phyloP scores from a whole-genome alignment of 2,329 filamentous ascomycete species.

The Hypoxylon sp. region DNA sequence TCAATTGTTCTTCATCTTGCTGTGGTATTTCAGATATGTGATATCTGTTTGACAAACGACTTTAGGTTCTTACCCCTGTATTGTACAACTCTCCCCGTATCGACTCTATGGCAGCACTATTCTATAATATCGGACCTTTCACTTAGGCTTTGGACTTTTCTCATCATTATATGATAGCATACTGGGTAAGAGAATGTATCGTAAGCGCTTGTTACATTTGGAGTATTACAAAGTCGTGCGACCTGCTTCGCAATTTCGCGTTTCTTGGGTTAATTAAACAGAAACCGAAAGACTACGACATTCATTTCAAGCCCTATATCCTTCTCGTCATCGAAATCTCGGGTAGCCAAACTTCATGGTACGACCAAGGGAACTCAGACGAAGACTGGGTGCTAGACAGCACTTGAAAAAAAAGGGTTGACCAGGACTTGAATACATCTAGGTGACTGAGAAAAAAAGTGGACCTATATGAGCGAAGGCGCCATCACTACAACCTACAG shows the following conservation, averaged over 20 bases:
- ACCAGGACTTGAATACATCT: too few species aligned
- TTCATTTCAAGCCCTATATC: background rate
- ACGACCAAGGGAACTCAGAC: too few species aligned
- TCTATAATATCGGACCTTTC: too few species aligned
- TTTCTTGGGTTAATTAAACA: background rate
- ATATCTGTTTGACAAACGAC: background rate
- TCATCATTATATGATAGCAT: background rate
- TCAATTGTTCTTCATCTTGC: background rate
- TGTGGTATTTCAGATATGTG: background rate
- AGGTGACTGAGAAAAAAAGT: too few species aligned
- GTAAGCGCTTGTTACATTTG: background rate
- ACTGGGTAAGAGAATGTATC: too few species aligned
- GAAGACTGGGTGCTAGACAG: too few species aligned
- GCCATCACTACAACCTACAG: conserved; percentile 10
- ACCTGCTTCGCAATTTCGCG: background rate
- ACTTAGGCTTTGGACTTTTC: background rate
- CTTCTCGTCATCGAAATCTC: conserved; percentile 8
- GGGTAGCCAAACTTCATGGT: too few species aligned
- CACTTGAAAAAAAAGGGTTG: too few species aligned
- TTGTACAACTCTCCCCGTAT: too few species aligned
- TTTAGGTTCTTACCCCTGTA: too few species aligned
- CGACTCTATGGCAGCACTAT: too few species aligned
- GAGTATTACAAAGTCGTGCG: background rate
- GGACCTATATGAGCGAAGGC: conserved; percentile 18
- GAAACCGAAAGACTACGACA: background rate